Base-by-base conservation (phyloP, 2,329 filamentous ascomycete genomes). In the Truncatella angustata region DNA sequence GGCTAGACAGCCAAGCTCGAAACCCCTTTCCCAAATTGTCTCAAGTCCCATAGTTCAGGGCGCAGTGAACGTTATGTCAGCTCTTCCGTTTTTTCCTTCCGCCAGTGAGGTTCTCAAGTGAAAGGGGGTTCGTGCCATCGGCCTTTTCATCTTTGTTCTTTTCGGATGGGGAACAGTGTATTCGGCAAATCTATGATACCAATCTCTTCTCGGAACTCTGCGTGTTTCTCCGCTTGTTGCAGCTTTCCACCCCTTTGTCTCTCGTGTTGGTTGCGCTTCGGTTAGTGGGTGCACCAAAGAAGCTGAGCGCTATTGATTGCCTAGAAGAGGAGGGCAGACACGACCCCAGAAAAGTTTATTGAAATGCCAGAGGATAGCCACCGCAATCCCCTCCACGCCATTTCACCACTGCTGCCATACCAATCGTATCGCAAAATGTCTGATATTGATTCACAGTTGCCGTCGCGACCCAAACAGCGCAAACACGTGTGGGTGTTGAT, bases 401-500 rank as follows among this genome's bases (percentile, higher is more conserved):
- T 56, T 47, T 57, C 56, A 47, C 52, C 58, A 52, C 58, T 65
- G 43, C 56, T 61, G 44, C 48, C 49, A n/a, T 54, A 59, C 26
- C 60, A 60, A 26, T 54, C 63, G 2, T 67, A 68, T 58, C 57
- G 54, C 57, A 64, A 64, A 54, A 67, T 67, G 65, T 54, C 60
- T 37, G 62, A 66, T 32, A 51, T 56, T 37, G 56, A 57, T 21
- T 49, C 54, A 4, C 43, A 60, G 32, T 44, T 28, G 47, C 35
- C 47, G 47, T 9, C 36, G 12, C 40, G 34, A 23, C 21, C 14
- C 7, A 9, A 18, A 11, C 59, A 58, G 35, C 54, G 55, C 11
- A 53, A 63, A 52, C 34, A 59, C 6, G 60, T 62, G 9, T 56
- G 60, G 55, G 46, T 72, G 21, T 69, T 91, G 36, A 65, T 86